Base-by-base conservation (phyloP, 2,329 filamentous ascomycete species). In the Helotiales sp. region DNA sequence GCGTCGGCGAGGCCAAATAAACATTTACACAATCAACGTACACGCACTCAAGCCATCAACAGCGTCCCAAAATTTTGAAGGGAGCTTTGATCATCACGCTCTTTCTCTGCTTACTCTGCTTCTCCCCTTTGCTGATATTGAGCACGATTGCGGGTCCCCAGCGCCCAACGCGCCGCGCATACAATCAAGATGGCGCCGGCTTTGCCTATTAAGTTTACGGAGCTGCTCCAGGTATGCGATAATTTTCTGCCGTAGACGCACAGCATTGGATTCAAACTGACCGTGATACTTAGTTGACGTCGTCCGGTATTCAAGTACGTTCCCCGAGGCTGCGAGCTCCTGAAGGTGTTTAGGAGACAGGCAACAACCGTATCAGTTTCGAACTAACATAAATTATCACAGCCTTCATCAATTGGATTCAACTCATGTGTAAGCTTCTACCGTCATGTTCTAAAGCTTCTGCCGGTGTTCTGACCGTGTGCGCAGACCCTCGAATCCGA, bases 401-500 rank as follows among this genome's bases (percentile, higher is more conserved):
- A 89, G 86, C 82, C 81, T 71, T 75, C 79, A 67, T 87, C 87
- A 62, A 93, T 95, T 81, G 88, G 89, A 72, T 95, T 93, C 81
- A 92, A 93, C 76, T 89, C 88, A 74, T 93, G 89, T 80, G 88
- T 93, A 82, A 78, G 86, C 81, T 54, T 40, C 56, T 57, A 31
- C 52, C 56, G 58, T 54, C 55, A 57, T 56, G 50, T 60, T 19
- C 7, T 15, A 15, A 44, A 44, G 40, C 22, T 44, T 44, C 40
- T 44, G 40, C 40, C 22, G 7, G 12, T 12, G 22, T 25, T 19
- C 40, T 44, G 27, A 44, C 27, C 3, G 22, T 44, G 40, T 13
- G 6, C 22, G 22, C 69, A 97, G 93, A 99, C 95, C 75, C 85
- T 99, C 79, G 95, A 99, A 83, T 99, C 95, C 73, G 95, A 99